Conservation (phyloP, 2,329 filamentous ascomycete genomes). For the Neonectria sp. region DNA sequence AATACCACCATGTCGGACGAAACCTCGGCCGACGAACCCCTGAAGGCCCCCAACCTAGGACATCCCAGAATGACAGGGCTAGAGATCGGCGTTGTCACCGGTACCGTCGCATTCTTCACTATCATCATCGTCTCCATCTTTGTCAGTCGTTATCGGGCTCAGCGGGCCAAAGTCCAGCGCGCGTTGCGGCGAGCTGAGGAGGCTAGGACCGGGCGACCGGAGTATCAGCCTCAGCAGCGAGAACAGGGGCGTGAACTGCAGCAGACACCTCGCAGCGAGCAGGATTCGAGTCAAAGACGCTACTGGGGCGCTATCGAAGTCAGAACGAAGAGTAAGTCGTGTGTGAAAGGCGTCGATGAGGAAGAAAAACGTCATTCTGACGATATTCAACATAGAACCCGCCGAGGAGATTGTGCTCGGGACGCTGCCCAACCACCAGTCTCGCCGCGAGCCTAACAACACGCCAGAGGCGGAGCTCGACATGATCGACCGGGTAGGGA, state of each 20-base stretch:
- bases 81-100: conserved; percentile 49
- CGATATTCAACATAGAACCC: neutral
- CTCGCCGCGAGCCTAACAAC: conserved; percentile 2
- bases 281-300: neutral
- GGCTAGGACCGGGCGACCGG: conserved; percentile 23
- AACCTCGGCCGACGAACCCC: neutral
- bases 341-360: neutral
- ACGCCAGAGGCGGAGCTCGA: neutral
- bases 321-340: conserved; percentile 1
- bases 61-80: conserved; percentile 39
- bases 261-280: conserved; percentile 8
- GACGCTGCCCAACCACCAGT: neutral
- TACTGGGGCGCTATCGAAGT: conserved; percentile 1
- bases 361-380: neutral
- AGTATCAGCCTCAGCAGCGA: conserved; percentile 8
- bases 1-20: conserved; percentile 2
- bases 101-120: conserved; percentile 41
- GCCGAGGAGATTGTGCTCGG: neutral
- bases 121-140: conserved; percentile 43
- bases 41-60: neutral
- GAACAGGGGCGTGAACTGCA: neutral
- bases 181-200: conserved; percentile 31
- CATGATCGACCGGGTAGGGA: neutral
- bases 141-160: conserved; percentile 37
- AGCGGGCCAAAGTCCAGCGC: conserved; percentile 26